Evolutionary conservation across 257 asterid genomes (phyloP).

Genomic region (Penstemon newberryi): DNA sequence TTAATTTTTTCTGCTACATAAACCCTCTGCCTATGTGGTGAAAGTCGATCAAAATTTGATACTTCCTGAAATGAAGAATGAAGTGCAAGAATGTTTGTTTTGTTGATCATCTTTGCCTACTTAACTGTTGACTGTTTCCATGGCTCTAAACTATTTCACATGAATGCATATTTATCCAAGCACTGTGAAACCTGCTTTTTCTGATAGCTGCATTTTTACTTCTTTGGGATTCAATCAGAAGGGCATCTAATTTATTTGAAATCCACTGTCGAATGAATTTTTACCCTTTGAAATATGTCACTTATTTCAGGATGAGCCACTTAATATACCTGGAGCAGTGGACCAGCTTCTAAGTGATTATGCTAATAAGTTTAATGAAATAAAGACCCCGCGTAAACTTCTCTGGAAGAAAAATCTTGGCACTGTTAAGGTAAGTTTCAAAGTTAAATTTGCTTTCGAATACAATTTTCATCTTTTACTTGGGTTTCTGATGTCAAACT

Average conservation of each 20-base stretch:
- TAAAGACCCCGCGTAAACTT: constrained; percentile 96
- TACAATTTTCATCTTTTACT: not conserved
- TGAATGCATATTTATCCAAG: not conserved
- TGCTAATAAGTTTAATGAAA: constrained; percentile 76
- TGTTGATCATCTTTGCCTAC: not conserved
- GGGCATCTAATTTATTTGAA: constrained; percentile 12
- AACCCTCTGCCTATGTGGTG: too few species aligned
- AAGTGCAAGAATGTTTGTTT: not conserved
- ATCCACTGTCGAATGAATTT: constrained; percentile 22
- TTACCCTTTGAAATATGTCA: constrained; percentile 20
- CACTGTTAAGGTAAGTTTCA: constrained; percentile 79
- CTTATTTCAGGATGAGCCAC: constrained; percentile 72
- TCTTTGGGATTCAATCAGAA: not conserved
- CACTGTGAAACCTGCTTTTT: not conserved
- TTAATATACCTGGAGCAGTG: constrained; percentile 68
- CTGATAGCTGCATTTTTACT: too few species aligned
- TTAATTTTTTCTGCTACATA: too few species aligned
- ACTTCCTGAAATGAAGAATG: not conserved
- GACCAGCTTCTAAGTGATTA: constrained; percentile 78
- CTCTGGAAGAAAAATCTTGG: constrained; percentile 97
- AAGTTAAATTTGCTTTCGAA: constrained; percentile 18
- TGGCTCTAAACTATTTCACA: not conserved
- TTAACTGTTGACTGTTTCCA: too few species aligned
- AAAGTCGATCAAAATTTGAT: too few species aligned
- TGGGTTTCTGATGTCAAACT: constrained; percentile 15